Base-by-base conservation (phyloP, 345 rosid species). In the Gossypium arboreum region DNA sequence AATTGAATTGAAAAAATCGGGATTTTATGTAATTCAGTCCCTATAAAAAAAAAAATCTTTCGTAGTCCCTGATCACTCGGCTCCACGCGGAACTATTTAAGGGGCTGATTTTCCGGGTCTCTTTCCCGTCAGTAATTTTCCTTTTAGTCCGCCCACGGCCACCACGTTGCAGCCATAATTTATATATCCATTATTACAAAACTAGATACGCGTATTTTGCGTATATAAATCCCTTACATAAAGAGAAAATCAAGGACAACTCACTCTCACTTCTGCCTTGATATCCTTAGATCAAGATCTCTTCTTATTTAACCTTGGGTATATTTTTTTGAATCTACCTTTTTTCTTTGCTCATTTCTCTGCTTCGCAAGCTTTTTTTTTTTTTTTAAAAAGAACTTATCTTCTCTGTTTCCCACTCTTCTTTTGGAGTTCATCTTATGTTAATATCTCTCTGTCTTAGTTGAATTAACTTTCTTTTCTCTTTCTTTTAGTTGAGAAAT, bases 401-500 rank as follows among this genome's bases (percentile, higher is more conserved):
- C 57, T 58, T 71, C 27, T 56, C 74, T 41, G 74, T 71, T 71
- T 55, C 48, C 51, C n/a, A 22, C 29, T 16, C 15, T 41, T n/a
- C 22, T 34, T 56, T 3, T 3, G 29, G 59, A 17, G 7, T 9
- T 70, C 17, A 6, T 52, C 9, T 56, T 9, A 7, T 72, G 64
- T 34, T 12, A 24, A 47, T n/a, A 15, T 74, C 17, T 52, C 52
- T 52, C 41, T 1, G 8, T 75, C 27, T 52, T 25, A 8, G 41
- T 50, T 43, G 8, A 20, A 20, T 39, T 17, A 54, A 20, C 57
- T 63, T 66, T 59, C 20, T 12, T 3, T 22, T 22, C 9, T 67
- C 11, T 72, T 51, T 57, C 1, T 29, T 55, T 39, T 74, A 87
- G 85, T 86, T 83, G 77, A 76, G 55, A 76, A 84, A 94, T 95